Evolutionary conservation across 2,329 filamentous ascomycete species (phyloP), one percentile per base, ranked within the genome.

Genomic region (Aspergillus sp.): DNA sequence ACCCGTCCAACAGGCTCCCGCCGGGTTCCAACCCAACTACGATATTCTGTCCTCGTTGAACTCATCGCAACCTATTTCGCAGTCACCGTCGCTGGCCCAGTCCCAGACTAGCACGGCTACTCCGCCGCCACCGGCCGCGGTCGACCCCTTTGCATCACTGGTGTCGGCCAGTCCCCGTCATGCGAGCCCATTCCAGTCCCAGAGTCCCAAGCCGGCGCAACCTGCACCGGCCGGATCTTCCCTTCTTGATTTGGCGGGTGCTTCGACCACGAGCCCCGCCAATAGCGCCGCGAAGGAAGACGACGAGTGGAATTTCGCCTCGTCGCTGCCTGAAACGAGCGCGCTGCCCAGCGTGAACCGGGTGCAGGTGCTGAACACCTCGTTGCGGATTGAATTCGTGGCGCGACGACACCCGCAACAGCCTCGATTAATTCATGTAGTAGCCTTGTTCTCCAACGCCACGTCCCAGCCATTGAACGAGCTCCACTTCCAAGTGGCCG

Each of bases 281-380:
- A 47, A 24, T 63, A 69, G 59, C 64, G 69, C 64, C 58, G 65
- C 69, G 50, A 80, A 80, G 31, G 86, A 90, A 50, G 94, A 97
- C 54, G 94, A 98, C 64, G 94, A 98, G 71, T 98, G 94, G 93
- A 90, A 87, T 24, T 98, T 98, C 74, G 87, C 91, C 3, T 98
- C 94, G 0, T 89, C 94, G 0, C 82, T 97, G 14, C 94, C 94
- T 3, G 82, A 85, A 59, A 76, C 29, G 76, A 72, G 62, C 57
- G 69, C 77, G 61, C 82, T 86, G 36, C 86, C 88, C 1, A 82
- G 78, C 55, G 83, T 86, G 54, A 85, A 91, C 65, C 85, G 85
- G 52, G 79, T 89, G 20, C 83, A 82, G 3, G 85, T 97, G 49
- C 87, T 86, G 69, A 87, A 90, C 69, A 88, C 87, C 2, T 82